Percentiles rank a stretch among this genome's conserved stretches.
phyloP scores from a whole-genome alignment of 805 yeast species.

The Wickerhamiella musiphila region DNA sequence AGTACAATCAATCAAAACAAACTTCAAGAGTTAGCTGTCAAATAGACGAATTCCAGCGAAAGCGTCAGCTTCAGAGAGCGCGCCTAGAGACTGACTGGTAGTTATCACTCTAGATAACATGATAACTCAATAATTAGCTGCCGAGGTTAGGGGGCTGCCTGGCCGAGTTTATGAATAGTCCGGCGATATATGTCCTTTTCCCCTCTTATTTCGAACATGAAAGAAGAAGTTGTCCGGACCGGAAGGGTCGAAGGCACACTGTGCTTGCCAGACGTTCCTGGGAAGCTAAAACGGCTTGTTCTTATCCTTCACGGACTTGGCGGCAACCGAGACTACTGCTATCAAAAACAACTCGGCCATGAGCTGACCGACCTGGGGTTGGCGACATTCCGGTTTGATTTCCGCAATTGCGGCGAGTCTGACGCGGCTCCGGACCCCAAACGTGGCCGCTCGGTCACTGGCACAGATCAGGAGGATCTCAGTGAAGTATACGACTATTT shows the following conservation, averaged over 20 bases:
- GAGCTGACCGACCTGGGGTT: slow-evolving; percentile 42
- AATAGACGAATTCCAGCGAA: no score
- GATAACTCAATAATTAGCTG: no score
- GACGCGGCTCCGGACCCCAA: slow-evolving; percentile 27
- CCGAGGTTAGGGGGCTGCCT: no score
- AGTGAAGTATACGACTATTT: slow-evolving; percentile 28
- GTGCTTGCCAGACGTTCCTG: background rate
- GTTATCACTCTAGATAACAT: no score
- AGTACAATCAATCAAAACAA: no score
- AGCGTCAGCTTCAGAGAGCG: no score
- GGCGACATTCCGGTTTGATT: slow-evolving; percentile 61
- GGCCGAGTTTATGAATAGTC: no score
- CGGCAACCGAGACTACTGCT: slow-evolving; percentile 69
- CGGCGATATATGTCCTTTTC: no score
- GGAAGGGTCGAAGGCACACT: slow-evolving; percentile 2
- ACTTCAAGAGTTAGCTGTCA: no score
- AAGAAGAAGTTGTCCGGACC: slow-evolving; percentile 1
- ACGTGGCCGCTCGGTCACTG: slow-evolving; percentile 39
- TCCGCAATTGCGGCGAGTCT: slow-evolving; percentile 72
- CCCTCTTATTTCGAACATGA: background rate
- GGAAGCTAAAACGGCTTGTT: slow-evolving; percentile 24
- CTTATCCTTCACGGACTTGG: slow-evolving; percentile 69
- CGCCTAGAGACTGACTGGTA: no score
- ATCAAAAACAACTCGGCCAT: slow-evolving; percentile 46
- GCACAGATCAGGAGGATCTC: slow-evolving; percentile 50